phyloP scores from a whole-genome alignment of 176 grass and related monocot species.

The Triticum turgidum region DNA sequence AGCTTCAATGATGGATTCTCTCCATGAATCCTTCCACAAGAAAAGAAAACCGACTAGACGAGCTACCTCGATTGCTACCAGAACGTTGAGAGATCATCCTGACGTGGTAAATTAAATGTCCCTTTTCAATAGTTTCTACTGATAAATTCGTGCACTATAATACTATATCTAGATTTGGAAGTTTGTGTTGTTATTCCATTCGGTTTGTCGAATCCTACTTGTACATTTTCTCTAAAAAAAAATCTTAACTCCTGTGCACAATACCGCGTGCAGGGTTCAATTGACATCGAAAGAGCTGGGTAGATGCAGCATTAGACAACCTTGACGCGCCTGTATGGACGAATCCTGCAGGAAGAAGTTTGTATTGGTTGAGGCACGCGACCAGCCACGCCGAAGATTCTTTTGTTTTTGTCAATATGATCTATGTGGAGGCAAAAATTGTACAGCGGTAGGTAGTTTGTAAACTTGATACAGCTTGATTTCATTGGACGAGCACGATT shows the following conservation, averaged over 20 bases:
- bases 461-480: background rate
- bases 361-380: background rate
- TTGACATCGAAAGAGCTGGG: slow-evolving; percentile 34
- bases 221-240: background rate
- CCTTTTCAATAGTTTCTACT: background rate
- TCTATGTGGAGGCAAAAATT: slow-evolving; percentile 14
- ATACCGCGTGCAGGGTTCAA: background rate
- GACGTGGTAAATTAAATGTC: slow-evolving; percentile 44
- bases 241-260: background rate
- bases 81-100: slow-evolving; percentile 16
- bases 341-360: slow-evolving; percentile 17
- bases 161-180: background rate
- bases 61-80: slow-evolving; percentile 8
- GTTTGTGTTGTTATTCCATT: background rate
- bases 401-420: slow-evolving; percentile 15
- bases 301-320: slow-evolving; percentile 34
- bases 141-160: background rate
- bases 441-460: slow-evolving; percentile 2
- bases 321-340: background rate
- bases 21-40: slow-evolving; percentile 59
- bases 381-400: background rate
- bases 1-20: slow-evolving; percentile 57
- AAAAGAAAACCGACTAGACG: slow-evolving; percentile 50
- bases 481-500: background rate
- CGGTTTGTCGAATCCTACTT: background rate